Evolutionary conservation across 306 rosid genomes (phyloP).

Genomic region (Amphicarpaea edgeworthii): DNA sequence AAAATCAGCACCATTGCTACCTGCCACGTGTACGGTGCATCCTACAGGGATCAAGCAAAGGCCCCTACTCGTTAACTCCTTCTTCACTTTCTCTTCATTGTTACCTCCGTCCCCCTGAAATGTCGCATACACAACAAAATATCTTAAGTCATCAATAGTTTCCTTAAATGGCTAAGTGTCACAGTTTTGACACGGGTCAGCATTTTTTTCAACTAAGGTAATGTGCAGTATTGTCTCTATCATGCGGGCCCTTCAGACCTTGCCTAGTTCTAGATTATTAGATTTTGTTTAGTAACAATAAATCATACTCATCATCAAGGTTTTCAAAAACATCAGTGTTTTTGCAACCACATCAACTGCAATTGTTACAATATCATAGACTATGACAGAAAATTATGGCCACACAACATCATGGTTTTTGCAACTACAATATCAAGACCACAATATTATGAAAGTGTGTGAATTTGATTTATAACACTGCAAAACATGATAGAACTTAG

Average conservation of each 20-base stretch:
- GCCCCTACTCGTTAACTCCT: conserved; percentile 69
- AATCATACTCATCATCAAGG: background rate
- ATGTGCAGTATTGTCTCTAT: conserved; percentile 41
- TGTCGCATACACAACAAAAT: conserved; percentile 12
- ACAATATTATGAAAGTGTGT: background rate
- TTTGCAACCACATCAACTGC: background rate
- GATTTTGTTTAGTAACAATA: background rate
- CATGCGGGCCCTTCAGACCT: conserved; percentile 31
- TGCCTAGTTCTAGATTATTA: background rate
- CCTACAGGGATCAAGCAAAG: conserved; percentile 83
- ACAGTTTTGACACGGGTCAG: conserved; percentile 41
- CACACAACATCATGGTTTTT: background rate
- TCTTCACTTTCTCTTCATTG: conserved; percentile 30
- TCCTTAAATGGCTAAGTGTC: conserved; percentile 44
- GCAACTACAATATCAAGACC: background rate
- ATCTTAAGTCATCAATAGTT: conserved; percentile 40
- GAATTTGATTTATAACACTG: background rate
- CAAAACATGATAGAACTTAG: background rate
- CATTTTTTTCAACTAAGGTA: conserved; percentile 40
- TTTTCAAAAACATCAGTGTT: background rate
- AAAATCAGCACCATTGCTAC: conserved; percentile 87
- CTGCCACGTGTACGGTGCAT: conserved; percentile 68
- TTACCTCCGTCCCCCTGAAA: conserved; percentile 57
- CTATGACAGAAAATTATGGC: too few relatives aligned
- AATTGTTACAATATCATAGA: background rate